These are phyloP conservation scores for Helicocarpus griseus DNA, from an alignment of 2,329 filamentous ascomycete genomes.

Conservation along the genomic window DNA sequence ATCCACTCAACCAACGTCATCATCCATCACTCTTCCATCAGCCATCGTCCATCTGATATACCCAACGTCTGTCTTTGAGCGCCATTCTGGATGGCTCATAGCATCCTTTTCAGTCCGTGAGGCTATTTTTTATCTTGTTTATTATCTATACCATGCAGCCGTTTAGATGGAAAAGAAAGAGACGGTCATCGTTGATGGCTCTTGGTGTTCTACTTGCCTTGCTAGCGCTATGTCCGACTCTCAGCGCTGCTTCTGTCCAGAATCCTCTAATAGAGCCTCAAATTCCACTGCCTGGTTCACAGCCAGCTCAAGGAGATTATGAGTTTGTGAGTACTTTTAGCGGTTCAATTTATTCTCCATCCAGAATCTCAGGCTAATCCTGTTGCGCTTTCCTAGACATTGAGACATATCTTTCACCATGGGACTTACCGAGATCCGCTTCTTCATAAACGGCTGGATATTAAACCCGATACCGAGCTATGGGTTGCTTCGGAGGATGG, in stretches of 20 bases:
- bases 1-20: background rate
- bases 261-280: constrained; percentile 26
- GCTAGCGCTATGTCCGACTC: constrained; percentile 1
- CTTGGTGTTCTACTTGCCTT: background rate
- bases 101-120: background rate
- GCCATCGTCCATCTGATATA: background rate
- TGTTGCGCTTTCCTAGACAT: constrained; percentile 23
- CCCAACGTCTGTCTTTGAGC: background rate
- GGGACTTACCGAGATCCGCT: constrained; percentile 69
- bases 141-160: background rate
- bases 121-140: background rate
- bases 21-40: background rate
- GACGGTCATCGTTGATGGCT: background rate
- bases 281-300: constrained; percentile 19
- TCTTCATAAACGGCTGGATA: constrained; percentile 67
- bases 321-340: constrained; percentile 26
- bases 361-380: background rate
- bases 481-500: constrained; percentile 31
- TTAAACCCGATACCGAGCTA: constrained; percentile 52
- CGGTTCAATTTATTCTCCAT: background rate
- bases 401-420: constrained; percentile 89
- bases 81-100: background rate
- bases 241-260: constrained; percentile 17
- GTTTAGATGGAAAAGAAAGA: constrained; percentile 5
- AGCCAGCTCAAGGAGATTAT: constrained; percentile 17